phyloP scores from a whole-genome alignment of 495 filamentous ascomycete genomes.

The Talaromyces trachyspermus region DNA sequence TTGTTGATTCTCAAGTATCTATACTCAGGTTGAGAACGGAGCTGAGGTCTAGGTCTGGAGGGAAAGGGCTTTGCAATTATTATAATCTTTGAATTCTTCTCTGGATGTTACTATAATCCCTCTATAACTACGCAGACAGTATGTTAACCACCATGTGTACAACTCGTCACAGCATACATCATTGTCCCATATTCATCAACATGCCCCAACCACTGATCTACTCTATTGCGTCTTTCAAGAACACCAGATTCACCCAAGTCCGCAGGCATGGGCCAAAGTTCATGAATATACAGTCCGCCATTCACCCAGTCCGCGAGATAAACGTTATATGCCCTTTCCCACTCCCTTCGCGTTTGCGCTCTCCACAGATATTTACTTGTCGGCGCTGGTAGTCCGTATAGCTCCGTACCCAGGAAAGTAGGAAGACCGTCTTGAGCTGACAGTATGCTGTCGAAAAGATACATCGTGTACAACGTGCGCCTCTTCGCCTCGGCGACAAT shows the following conservation, averaged over 20 bases:
- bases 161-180: constrained; percentile 38
- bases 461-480: constrained; percentile 41
- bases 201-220: constrained; percentile 36
- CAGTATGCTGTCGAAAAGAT: constrained; percentile 40
- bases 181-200: constrained; percentile 43
- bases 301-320: constrained; percentile 32
- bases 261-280: constrained; percentile 33
- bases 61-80: no score
- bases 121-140: no score
- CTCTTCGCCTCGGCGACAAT: constrained; percentile 38
- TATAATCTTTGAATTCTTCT: no score
- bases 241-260: constrained; percentile 19
- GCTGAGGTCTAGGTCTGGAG: no score
- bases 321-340: constrained; percentile 37
- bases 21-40: no score
- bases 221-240: constrained; percentile 21
- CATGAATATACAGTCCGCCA: constrained; percentile 31
- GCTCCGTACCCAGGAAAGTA: constrained; percentile 37
- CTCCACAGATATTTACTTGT: constrained; percentile 31
- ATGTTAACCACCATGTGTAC: constrained; percentile 30
- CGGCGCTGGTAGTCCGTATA: constrained; percentile 31
- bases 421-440: constrained; percentile 33
- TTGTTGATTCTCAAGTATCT: no score
- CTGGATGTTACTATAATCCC: no score
- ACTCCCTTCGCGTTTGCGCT: constrained; percentile 21